Conservation (phyloP, 192 early-diverging fungal genomes). For the Funneliformis mosseae region DNA sequence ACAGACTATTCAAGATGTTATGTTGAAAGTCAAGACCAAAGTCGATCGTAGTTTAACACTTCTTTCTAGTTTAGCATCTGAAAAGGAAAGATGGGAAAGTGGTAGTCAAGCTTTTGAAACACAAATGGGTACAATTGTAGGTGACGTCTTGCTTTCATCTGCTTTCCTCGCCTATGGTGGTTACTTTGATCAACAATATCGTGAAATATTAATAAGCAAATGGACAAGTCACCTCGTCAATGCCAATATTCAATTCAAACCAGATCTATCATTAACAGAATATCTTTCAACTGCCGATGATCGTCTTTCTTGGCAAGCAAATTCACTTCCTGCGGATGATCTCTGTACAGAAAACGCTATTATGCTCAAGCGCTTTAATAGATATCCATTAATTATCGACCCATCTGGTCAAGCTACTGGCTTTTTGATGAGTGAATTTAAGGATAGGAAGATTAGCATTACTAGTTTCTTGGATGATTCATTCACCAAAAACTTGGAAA, state of each 20-base stretch:
- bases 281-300: slow-evolving; percentile 93
- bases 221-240: slow-evolving; percentile 76
- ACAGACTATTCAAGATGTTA: slow-evolving; percentile 86
- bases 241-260: slow-evolving; percentile 74
- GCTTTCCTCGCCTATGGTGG: slow-evolving; percentile 98
- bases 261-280: slow-evolving; percentile 82
- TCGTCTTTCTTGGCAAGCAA: slow-evolving; percentile 86
- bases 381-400: slow-evolving; percentile 98
- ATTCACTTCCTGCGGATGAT: slow-evolving; percentile 84
- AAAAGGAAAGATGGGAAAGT: slow-evolving; percentile 90
- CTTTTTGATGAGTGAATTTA: slow-evolving; percentile 86
- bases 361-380: slow-evolving; percentile 91
- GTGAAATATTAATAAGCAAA: slow-evolving; percentile 73
- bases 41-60: slow-evolving; percentile 90
- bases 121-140: slow-evolving; percentile 98
- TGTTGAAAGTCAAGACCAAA: slow-evolving; percentile 89
- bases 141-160: slow-evolving; percentile 89
- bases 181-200: slow-evolving; percentile 97
- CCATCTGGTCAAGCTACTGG: slow-evolving; percentile 91
- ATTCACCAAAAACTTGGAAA: slow-evolving; percentile 96
- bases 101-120: slow-evolving; percentile 89
- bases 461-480: slow-evolving; percentile 98
- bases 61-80: slow-evolving; percentile 86
- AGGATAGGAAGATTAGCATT: slow-evolving; percentile 83
- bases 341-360: slow-evolving; percentile 98